Conservation (phyloP, 1,284 basidiomycete species). For the Meira nashicola region DNA sequence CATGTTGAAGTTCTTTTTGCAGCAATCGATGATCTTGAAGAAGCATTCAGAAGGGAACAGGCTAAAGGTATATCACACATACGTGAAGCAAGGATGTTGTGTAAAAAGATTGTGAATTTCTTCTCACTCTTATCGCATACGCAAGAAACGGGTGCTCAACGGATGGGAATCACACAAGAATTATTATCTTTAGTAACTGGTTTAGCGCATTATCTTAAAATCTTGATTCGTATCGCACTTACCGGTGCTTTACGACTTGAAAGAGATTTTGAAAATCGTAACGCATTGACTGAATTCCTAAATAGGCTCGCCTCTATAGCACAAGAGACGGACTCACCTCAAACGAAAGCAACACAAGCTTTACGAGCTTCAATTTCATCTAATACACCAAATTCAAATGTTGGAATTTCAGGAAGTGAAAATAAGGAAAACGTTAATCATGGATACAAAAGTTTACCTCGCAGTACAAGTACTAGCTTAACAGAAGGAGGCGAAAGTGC, state of each 20-base stretch:
- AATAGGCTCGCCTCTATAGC: slow-evolving; percentile 87
- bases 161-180: slow-evolving; percentile 95
- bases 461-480: slow-evolving; percentile 30
- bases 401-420: not conserved
- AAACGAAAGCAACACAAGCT: not conserved
- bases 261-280: slow-evolving; percentile 73
- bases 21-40: slow-evolving; percentile 92
- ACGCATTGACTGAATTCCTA: slow-evolving; percentile 82
- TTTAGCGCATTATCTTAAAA: slow-evolving; percentile 97
- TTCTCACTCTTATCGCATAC: slow-evolving; percentile 96
- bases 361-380: no score
- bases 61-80: slow-evolving; percentile 84
- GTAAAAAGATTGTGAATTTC: slow-evolving; percentile 96
- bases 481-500: slow-evolving; percentile 51
- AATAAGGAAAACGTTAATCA: slow-evolving; percentile 14
- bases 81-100: slow-evolving; percentile 94
- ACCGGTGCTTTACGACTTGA: slow-evolving; percentile 94
- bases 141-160: slow-evolving; percentile 78
- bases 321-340: slow-evolving; percentile 52
- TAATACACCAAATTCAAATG: not conserved
- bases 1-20: slow-evolving; percentile 98
- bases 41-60: slow-evolving; percentile 73
- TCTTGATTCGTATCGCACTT: slow-evolving; percentile 93
- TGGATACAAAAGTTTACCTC: slow-evolving; percentile 45
- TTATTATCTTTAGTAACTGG: slow-evolving; percentile 96